A percentile compares a stretch with the other conserved stretches of the same genome.
These are phyloP conservation scores for Talaromyces atroroseus DNA, from an alignment of 2,329 filamentous ascomycete species.

Conservation along the genomic window DNA sequence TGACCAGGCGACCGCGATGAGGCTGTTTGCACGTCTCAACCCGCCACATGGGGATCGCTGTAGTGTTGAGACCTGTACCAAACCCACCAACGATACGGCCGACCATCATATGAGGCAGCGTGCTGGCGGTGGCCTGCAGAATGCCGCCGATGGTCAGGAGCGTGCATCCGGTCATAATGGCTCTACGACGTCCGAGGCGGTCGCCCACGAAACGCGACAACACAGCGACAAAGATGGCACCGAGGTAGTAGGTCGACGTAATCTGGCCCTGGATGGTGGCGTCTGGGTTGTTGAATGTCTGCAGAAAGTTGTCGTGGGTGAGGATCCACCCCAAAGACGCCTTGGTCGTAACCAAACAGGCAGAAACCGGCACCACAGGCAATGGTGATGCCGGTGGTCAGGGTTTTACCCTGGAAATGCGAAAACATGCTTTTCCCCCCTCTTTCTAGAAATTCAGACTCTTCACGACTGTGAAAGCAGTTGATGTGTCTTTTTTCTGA, in stretches of 20 bases:
- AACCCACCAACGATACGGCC: slow-evolving; percentile 43
- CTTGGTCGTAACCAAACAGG: slow-evolving; percentile 7
- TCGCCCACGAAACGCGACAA: slow-evolving; percentile 39
- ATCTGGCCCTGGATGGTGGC: slow-evolving; percentile 2
- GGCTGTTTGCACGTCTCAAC: slow-evolving; percentile 5
- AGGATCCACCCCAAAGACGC: slow-evolving; percentile 4
- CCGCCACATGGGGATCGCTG: slow-evolving; percentile 39
- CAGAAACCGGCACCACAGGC: slow-evolving; percentile 2
- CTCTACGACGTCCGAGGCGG: slow-evolving; percentile 40
- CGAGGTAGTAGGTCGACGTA: background rate
- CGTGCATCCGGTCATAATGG: slow-evolving; percentile 42
- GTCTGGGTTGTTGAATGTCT: background rate
- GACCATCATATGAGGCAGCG: slow-evolving; percentile 40
- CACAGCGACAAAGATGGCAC: slow-evolving; percentile 41
- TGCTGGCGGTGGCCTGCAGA: slow-evolving; percentile 38
- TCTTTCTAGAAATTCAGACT: too few relatives aligned
- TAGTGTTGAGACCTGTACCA: slow-evolving; percentile 47
- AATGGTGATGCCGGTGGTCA: slow-evolving; percentile 4
- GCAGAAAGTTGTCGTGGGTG: slow-evolving; percentile 2
- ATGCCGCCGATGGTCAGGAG: slow-evolving; percentile 45
- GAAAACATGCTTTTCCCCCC: slow-evolving; percentile 1
- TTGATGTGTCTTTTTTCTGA: too few relatives aligned
- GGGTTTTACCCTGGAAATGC: background rate
- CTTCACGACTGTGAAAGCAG: background rate
- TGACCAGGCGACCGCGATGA: slow-evolving; percentile 7